Conservation (phyloP, 495 filamentous ascomycete species). For the Hyphodiscus hymeniophilus region DNA sequence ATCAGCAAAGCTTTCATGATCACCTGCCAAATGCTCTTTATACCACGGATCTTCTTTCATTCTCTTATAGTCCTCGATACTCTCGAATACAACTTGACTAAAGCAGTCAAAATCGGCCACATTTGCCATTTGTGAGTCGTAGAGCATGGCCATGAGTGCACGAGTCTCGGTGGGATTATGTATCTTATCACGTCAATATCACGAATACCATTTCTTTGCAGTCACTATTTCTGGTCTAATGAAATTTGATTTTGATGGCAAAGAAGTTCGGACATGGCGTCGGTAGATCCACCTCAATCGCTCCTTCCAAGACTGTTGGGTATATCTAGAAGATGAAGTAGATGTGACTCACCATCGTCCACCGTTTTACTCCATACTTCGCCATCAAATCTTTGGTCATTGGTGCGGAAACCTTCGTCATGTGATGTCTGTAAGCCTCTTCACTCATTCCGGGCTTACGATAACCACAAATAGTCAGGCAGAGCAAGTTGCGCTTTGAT, state of each 20-base stretch:
- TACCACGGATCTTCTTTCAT: slow-evolving; percentile 32
- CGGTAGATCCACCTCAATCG: too few species aligned
- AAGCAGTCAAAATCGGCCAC: slow-evolving; percentile 37
- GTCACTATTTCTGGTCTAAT: too few species aligned
- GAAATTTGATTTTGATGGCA: too few species aligned
- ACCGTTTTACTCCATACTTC: slow-evolving; percentile 35
- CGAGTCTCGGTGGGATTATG: slow-evolving; percentile 32
- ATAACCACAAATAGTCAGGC: slow-evolving; percentile 42
- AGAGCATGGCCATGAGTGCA: slow-evolving; percentile 30
- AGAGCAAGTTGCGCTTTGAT: too few species aligned
- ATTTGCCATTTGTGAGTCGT: slow-evolving; percentile 30
- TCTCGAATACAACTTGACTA: slow-evolving; percentile 31
- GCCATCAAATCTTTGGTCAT: slow-evolving; percentile 36
- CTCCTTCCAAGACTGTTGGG: too few species aligned
- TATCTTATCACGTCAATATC: too few species aligned
- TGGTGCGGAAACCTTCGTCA: slow-evolving; percentile 36
- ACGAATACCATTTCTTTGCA: too few species aligned
- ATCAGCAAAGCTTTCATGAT: slow-evolving; percentile 42
- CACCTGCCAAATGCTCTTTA: slow-evolving; percentile 30
- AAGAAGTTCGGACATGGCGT: too few species aligned
- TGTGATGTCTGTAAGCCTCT: slow-evolving; percentile 38
- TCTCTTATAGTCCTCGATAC: slow-evolving; percentile 28
- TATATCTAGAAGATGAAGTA: not conserved
- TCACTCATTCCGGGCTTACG: slow-evolving; percentile 41
- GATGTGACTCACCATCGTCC: slow-evolving; percentile 24